These are phyloP conservation scores for Backusella australiensis DNA, from an alignment of 192 early-diverging fungal genomes.

Conservation along the genomic window DNA sequence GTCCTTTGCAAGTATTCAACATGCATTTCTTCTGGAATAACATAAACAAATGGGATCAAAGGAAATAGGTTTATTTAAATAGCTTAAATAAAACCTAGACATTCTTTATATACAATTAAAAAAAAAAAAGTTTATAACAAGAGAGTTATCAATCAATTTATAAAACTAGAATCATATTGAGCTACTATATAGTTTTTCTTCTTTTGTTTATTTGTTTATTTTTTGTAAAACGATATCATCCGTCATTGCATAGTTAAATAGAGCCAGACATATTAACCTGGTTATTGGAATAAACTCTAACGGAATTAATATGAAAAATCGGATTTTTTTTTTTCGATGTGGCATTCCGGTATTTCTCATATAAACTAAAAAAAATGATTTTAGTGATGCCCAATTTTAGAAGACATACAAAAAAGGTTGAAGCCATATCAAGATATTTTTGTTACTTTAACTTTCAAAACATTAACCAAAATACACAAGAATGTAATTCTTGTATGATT, in stretches of 20 bases:
- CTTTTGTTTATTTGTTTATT: too few relatives aligned
- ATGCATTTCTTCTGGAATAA: background rate
- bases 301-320: background rate
- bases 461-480: background rate
- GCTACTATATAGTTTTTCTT: too few relatives aligned
- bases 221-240: too few relatives aligned
- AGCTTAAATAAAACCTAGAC: too few relatives aligned
- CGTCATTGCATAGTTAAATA: too few relatives aligned
- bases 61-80: too few relatives aligned
- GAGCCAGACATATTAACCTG: background rate
- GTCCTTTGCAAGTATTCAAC: background rate
- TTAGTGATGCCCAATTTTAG: background rate
- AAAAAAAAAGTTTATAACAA: too few relatives aligned
- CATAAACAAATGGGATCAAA: background rate
- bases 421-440: background rate
- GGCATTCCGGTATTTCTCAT: too few relatives aligned
- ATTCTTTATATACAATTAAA: too few relatives aligned
- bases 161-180: too few relatives aligned
- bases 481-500: background rate
- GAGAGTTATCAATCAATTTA: too few relatives aligned
- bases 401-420: background rate
- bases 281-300: background rate
- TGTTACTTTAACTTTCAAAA: background rate
- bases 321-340: background rate
- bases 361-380: too few relatives aligned